Conservation (phyloP, 163 green algal species). For the Scenedesmus sp. region DNA sequence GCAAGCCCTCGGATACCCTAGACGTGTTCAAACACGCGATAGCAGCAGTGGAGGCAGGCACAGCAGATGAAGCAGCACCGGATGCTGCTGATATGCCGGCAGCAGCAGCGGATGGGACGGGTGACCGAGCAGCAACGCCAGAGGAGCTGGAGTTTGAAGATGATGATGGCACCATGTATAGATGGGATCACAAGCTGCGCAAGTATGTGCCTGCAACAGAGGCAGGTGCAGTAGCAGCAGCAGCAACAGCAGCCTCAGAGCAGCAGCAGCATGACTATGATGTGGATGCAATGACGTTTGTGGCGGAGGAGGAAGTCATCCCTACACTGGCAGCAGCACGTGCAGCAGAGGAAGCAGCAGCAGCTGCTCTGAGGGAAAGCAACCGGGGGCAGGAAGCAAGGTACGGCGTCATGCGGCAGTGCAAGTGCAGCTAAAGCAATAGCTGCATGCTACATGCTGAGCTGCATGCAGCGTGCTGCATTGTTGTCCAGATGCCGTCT, state of each 20-base stretch:
- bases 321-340: conserved; percentile 57
- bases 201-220: conserved; percentile 71
- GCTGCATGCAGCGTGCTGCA: background rate
- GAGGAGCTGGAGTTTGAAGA: conserved; percentile 83
- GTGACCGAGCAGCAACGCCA: conserved; percentile 53
- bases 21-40: conserved; percentile 59
- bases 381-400: background rate
- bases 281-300: conserved; percentile 68
- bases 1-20: conserved; percentile 50
- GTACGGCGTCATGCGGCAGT: background rate
- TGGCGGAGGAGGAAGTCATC: conserved; percentile 65
- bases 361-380: conserved; percentile 22
- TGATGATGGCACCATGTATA: conserved; percentile 80
- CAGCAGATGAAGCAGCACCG: background rate
- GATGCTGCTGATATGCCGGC: background rate
- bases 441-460: background rate
- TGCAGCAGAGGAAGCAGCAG: conserved; percentile 49
- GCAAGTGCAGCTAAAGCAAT: background rate
- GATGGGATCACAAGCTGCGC: conserved; percentile 70
- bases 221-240: conserved; percentile 43
- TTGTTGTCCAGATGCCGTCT: background rate
- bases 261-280: conserved; percentile 60
- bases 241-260: conserved; percentile 28
- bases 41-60: conserved; percentile 52
- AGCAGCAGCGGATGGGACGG: conserved; percentile 13